A percentile compares a stretch with the other conserved stretches of the same genome.
Conservation (phyloP, 2,329 filamentous ascomycete genomes). For the Diaporthe citrichinensis region DNA sequence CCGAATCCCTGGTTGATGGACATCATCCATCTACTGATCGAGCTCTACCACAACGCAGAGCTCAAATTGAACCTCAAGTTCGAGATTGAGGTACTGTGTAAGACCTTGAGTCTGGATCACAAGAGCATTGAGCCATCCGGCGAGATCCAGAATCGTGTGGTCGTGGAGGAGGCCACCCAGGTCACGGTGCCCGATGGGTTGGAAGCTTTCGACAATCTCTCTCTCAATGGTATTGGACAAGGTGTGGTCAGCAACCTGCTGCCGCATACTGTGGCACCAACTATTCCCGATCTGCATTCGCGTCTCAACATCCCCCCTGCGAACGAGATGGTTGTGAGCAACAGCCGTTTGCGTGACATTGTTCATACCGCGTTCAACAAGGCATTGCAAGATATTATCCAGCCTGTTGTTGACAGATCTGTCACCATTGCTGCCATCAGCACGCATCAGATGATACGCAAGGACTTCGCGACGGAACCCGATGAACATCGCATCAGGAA, state of each 20-base stretch:
- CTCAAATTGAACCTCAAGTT: conserved; percentile 98
- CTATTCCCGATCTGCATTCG: conserved; percentile 86
- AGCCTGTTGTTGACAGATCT: conserved; percentile 95
- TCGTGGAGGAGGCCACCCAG: conserved; percentile 73
- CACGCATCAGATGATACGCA: conserved; percentile 93
- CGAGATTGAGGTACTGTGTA: conserved; percentile 97
- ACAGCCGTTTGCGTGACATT: conserved; percentile 78
- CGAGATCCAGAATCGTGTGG: conserved; percentile 83
- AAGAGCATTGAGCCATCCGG: conserved; percentile 91
- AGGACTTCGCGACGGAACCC: conserved; percentile 94
- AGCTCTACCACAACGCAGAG: conserved; percentile 93
- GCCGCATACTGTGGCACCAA: conserved; percentile 81
- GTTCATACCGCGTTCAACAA: conserved; percentile 89
- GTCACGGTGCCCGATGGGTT: conserved; percentile 75
- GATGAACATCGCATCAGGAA: conserved; percentile 89
- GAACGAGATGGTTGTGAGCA: conserved; percentile 83
- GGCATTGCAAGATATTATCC: conserved; percentile 95
- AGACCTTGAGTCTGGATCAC: conserved; percentile 91
- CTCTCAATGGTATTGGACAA: conserved; percentile 80
- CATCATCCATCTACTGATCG: conserved; percentile 89
- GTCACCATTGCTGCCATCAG: conserved; percentile 98
- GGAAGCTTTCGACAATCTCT: conserved; percentile 87
- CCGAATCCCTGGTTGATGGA: conserved; percentile 99
- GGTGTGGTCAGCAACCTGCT: conserved; percentile 81
- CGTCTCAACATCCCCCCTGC: conserved; percentile 85